A percentile compares a stretch with the other conserved stretches of the same genome.
These are phyloP conservation scores for Sideroxylon spinosum DNA, from an alignment of 179 eudicot species.

Conservation along the genomic window DNA sequence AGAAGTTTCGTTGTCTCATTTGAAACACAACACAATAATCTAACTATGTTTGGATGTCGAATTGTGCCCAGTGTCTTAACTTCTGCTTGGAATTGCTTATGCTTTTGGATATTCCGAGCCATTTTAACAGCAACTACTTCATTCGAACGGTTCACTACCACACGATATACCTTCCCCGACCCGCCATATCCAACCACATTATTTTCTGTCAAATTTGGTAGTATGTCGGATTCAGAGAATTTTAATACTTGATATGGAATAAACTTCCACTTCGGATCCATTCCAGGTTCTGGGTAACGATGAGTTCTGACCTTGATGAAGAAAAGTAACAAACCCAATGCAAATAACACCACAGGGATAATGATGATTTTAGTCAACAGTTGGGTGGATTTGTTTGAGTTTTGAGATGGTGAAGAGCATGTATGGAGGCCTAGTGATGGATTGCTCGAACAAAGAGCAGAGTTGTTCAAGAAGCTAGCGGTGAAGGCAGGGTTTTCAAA, in stretches of 20 bases:
- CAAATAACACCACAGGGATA: conserved; percentile 29
- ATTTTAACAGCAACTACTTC: conserved; percentile 54
- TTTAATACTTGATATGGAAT: conserved; percentile 51
- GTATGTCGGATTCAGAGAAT: conserved; percentile 46
- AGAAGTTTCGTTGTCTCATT: conserved; percentile 50
- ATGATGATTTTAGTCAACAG: conserved; percentile 35
- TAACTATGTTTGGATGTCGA: conserved; percentile 59
- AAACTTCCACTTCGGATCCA: conserved; percentile 40
- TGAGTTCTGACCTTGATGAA: conserved; percentile 20
- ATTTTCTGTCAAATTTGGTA: conserved; percentile 38
- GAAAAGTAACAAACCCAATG: conserved; percentile 28
- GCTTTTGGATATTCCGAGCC: conserved; percentile 39
- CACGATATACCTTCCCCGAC: conserved; percentile 53
- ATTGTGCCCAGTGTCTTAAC: conserved; percentile 49
- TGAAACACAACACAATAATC: conserved; percentile 54
- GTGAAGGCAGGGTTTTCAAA: conserved; percentile 36
- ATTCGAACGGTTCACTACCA: conserved; percentile 34
- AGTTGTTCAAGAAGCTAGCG: conserved; percentile 41
- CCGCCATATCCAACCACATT: conserved; percentile 70
- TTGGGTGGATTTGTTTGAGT: conserved; percentile 25
- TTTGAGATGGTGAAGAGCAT: conserved; percentile 32
- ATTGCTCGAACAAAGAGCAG: conserved; percentile 44
- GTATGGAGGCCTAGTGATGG: conserved; percentile 33
- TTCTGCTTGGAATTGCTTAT: conserved; percentile 58
- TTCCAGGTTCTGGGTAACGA: conserved; percentile 25